These are phyloP conservation scores for Pulveroboletus sp. DNA, from an alignment of 768 basidiomycete species.

Conservation along the genomic window DNA sequence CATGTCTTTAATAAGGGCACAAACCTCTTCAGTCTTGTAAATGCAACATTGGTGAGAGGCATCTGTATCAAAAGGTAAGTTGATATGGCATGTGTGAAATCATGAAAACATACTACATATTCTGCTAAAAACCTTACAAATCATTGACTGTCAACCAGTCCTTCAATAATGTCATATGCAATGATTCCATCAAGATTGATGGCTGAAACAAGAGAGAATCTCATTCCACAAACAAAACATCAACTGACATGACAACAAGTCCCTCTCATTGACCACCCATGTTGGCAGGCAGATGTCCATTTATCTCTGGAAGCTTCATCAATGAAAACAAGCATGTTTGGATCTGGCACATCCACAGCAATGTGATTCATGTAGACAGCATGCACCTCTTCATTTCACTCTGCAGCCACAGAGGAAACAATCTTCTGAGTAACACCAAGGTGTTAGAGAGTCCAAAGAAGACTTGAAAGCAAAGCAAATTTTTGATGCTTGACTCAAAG, in stretches of 20 bases:
- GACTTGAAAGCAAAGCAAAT: not conserved
- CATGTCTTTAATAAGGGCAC: too few relatives aligned
- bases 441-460: not conserved
- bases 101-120: slow-evolving; percentile 2
- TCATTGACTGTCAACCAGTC: slow-evolving; percentile 2
- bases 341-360: slow-evolving; percentile 7
- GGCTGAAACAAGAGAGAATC: slow-evolving; percentile 14
- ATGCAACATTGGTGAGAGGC: slow-evolving; percentile 11
- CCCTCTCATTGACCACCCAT: not conserved
- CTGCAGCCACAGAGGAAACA: not conserved
- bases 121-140: slow-evolving; percentile 12
- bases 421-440: not conserved
- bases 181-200: too few relatives aligned
- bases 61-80: too few relatives aligned
- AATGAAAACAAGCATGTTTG: slow-evolving; percentile 25
- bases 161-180: slow-evolving; percentile 14
- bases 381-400: slow-evolving; percentile 8
- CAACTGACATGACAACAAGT: not conserved
- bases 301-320: slow-evolving; percentile 23
- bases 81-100: too few relatives aligned
- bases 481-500: not conserved
- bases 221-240: not conserved
- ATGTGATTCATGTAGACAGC: slow-evolving; percentile 14
- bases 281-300: not conserved
- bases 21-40: too few relatives aligned